phyloP scores from a whole-genome alignment of 2,329 filamentous ascomycete species.

The Microcyclosporella mali region DNA sequence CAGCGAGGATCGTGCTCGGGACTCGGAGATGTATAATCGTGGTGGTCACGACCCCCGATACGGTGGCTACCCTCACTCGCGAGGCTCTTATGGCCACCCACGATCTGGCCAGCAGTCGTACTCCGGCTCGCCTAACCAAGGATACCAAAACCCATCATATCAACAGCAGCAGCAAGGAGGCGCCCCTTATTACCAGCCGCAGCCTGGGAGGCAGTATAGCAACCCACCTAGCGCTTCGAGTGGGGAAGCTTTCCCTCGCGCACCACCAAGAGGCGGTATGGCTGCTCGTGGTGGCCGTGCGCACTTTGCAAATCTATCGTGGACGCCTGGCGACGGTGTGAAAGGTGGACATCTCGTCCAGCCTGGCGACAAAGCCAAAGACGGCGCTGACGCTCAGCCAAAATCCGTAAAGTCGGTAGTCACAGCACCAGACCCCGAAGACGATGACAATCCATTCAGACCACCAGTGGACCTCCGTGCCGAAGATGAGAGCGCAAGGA shows the following conservation, averaged over 20 bases:
- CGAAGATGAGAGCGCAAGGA: constrained; percentile 52
- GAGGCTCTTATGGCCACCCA: constrained; percentile 56
- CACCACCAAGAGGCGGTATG: constrained; percentile 41
- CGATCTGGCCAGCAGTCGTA: constrained; percentile 28
- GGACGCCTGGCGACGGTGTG: constrained; percentile 56
- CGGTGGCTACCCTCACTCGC: constrained; percentile 44
- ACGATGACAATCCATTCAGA: constrained; percentile 56
- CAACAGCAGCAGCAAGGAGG: constrained; percentile 42
- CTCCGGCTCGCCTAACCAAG: constrained; percentile 49
- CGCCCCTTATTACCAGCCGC: constrained; percentile 27
- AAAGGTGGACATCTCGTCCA: constrained; percentile 45
- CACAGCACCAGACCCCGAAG: constrained; percentile 38
- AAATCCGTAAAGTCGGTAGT: constrained; percentile 28
- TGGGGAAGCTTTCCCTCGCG: constrained; percentile 18
- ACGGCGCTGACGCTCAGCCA: constrained; percentile 25
- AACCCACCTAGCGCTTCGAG: constrained; percentile 17
- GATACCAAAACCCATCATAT: constrained; percentile 52
- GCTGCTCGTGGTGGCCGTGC: constrained; percentile 40
- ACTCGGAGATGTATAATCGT: constrained; percentile 29
- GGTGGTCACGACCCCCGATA: constrained; percentile 25
- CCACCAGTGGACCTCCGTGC: constrained; percentile 59
- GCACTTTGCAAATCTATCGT: constrained; percentile 64
- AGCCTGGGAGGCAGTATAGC: constrained; percentile 38
- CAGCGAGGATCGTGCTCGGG: constrained; percentile 10
- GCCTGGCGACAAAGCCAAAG: constrained; percentile 25